Evolutionary conservation across 2,329 filamentous ascomycete genomes (phyloP), one percentile per base, ranked within the genome.

Genomic region (Paecilomyces niveus): DNA sequence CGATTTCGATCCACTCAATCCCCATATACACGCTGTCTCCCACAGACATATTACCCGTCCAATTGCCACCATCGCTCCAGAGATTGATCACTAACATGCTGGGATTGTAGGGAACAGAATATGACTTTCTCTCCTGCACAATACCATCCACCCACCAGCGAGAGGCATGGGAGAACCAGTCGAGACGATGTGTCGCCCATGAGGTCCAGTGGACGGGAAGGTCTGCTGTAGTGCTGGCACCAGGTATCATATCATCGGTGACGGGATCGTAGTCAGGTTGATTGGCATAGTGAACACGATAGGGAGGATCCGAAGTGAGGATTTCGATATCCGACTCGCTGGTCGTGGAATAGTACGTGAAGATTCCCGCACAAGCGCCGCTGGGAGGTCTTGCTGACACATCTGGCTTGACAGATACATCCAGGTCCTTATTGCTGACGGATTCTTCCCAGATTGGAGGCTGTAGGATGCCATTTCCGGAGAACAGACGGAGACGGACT

Each of bases 251-350:
- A 3, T 59, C 53, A 51, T 74, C 72, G 1, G 65, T 68, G 32
- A 63, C 39, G 2, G 70, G 65, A 58, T 76, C 71, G 58, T 75
- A 76, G 58, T 76, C 74, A 1, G 76, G 75, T 58, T 77, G 76
- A 57, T 77, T 78, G 15, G 73, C 69, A 54, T 75, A 76, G 33
- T 75, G 76, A 3, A 81, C 73, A 3, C 71, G 73, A 57, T 72
- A 68, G 1, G 66, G 69, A 1, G 77, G 73, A 56, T 82, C 80
- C 4, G 71, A 67, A 1, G 80, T 83, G 10, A 82, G 68, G 59
- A 83, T 80, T 67, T 83, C 81, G 60, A 83, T 78, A 61, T 83
- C 81, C 0, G 77, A 78, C 64, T 83, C 81, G 62, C 78, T 78
- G 31, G 62, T 69, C 54, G 75, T 71, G 49, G 78, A 72, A 59